These are phyloP conservation scores for Nakaseomyces kungkrabaensis DNA, from an alignment of 1,139 yeast species.

Conservation along the genomic window DNA sequence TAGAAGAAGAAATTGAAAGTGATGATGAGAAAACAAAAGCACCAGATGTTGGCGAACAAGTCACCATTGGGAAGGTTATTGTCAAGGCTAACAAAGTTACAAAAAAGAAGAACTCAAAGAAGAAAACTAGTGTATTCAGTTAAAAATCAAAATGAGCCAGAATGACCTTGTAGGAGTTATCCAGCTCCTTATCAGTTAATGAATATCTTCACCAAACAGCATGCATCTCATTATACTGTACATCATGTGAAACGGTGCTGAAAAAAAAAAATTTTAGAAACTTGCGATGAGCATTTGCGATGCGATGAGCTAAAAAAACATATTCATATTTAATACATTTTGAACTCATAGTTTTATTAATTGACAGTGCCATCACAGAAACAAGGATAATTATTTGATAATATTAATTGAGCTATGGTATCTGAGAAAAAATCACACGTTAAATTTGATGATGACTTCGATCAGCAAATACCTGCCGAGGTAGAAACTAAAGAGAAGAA, in stretches of 20 bases:
- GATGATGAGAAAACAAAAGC: neutral
- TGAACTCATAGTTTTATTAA: too few species aligned
- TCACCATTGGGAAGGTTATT: neutral
- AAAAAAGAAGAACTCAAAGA: neutral
- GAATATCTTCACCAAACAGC: too few species aligned
- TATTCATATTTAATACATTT: neutral
- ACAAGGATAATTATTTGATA: too few species aligned
- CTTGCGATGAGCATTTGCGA: neutral
- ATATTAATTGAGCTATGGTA: neutral
- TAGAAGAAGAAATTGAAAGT: neutral
- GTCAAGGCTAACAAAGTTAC: neutral
- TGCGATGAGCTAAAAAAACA: neutral
- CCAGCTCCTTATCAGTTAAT: too few species aligned
- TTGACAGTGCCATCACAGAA: too few species aligned
- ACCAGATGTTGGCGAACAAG: neutral
- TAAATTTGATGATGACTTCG: slow-evolving; percentile 15
- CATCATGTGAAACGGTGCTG: neutral
- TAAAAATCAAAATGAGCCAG: too few species aligned
- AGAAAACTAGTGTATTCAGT: neutral
- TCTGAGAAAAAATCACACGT: slow-evolving; percentile 9
- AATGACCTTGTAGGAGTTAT: too few species aligned
- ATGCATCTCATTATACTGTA: neutral
- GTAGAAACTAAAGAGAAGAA: slow-evolving; percentile 3
- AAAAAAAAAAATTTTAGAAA: neutral
- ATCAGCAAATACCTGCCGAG: slow-evolving; percentile 8